Base-by-base conservation (phyloP, 352 stramenopile species). In the Phytophthora pistaciae region DNA sequence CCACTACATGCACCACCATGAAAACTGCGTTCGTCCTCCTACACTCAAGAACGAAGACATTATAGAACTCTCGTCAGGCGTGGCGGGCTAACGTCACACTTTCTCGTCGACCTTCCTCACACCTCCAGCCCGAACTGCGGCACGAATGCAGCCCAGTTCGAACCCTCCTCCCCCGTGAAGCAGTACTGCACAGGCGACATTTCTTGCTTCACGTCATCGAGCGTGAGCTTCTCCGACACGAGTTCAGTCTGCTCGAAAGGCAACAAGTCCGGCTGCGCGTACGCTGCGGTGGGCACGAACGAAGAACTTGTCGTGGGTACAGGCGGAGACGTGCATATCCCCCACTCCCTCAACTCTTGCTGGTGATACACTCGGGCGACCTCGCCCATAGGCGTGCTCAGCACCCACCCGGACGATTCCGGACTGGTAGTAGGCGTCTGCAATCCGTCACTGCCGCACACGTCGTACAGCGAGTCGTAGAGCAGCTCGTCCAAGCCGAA, bases 401-500 rank as follows among this genome's bases (percentile, higher is more conserved):
- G n/a, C 25, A 68, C 53, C 53, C 67, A 53, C 18, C 16, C 50
- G 3, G 70, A 40, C 0, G 60, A 58, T 48, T 64, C 56, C n/a
- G 59, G 3, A n/a, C 18, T 44, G 5, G 33, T 13, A n/a, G 25
- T 13, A n/a, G 25, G 23, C 16, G 38, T 6, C 40, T 70, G 46
- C 18, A 71, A 8, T 27, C 29, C 48, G n/a, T 20, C 52, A 20
- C 42, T 40, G 50, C 46, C 50, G 29, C 53, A 78, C 7, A 75
- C 23, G 27, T 77, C 68, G 36, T 78, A 48, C 27, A 78, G 27
- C 14, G 69, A 58, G 49, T 78, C 73, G 33, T 72, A 72, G 4
- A 80, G n/a, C 38, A 80, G 21, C 52, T 78, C 69, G 20, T 80
- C 65, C 42, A 75, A 14, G 10, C 61, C 73, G 40, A 78, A 78